phyloP scores from a whole-genome alignment of 2,329 filamentous ascomycete genomes.

The Botrytis byssoidea region DNA sequence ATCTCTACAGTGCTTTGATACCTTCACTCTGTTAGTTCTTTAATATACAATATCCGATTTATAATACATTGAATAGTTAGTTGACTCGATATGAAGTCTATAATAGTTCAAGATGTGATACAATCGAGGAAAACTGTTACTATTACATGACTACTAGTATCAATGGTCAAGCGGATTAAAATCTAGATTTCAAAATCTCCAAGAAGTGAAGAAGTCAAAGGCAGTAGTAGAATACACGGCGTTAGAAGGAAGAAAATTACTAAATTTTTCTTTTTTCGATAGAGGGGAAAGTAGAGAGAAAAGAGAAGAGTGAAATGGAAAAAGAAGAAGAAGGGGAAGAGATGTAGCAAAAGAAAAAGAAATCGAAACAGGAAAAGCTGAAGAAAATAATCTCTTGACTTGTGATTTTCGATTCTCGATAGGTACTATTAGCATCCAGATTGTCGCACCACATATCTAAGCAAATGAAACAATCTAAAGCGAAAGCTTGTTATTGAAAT shows the following conservation, averaged over 20 bases:
- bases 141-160: neutral
- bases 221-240: neutral
- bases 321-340: neutral
- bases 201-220: too few relatives aligned
- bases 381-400: too few relatives aligned
- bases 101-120: neutral
- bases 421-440: too few relatives aligned
- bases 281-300: neutral
- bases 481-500: neutral
- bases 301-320: too few relatives aligned
- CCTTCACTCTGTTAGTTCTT: too few relatives aligned
- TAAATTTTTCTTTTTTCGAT: neutral
- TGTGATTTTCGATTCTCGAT: too few relatives aligned
- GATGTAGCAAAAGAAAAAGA: too few relatives aligned
- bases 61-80: neutral
- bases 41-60: neutral
- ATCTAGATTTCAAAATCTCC: too few relatives aligned
- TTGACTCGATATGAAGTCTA: neutral
- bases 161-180: neutral
- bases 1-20: too few relatives aligned
- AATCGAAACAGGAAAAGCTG: too few relatives aligned
- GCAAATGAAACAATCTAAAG: neutral
- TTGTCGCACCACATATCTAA: too few relatives aligned
- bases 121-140: neutral
- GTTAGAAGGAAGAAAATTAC: neutral